A percentile compares a stretch with the other conserved stretches of the same genome.
Evolutionary conservation across 768 basidiomycete species (phyloP).

Genomic region (Kwoniella sp.): DNA sequence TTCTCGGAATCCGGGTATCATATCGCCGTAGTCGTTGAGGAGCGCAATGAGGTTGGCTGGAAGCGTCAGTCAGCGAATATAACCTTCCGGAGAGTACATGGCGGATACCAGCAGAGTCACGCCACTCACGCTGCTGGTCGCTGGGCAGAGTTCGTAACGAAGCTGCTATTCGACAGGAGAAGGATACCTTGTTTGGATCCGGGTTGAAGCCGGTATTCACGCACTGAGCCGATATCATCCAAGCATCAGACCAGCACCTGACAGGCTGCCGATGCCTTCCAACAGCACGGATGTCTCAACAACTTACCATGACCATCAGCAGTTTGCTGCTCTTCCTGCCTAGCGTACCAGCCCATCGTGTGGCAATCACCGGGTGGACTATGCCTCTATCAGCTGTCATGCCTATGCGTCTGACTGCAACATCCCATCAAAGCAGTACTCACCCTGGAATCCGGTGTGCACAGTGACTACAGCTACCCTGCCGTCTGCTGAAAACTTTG

Average conservation of each 20-base stretch:
- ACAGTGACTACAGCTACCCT: constrained; percentile 54
- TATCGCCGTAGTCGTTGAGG: constrained; percentile 51
- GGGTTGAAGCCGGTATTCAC: constrained; percentile 53
- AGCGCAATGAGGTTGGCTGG: constrained; percentile 52
- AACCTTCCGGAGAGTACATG: too few species aligned
- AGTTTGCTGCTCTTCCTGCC: constrained; percentile 47
- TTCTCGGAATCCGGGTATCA: constrained; percentile 48
- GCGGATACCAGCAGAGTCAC: neutral
- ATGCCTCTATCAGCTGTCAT: neutral
- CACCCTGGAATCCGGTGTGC: constrained; percentile 53
- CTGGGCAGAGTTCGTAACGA: constrained; percentile 46
- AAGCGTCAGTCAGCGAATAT: neutral
- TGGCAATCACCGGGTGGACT: constrained; percentile 55
- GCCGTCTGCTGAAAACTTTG: constrained; percentile 55
- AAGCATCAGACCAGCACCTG: neutral
- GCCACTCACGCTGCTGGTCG: constrained; percentile 40
- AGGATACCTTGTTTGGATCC: constrained; percentile 50
- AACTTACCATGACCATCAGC: constrained; percentile 43
- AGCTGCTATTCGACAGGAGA: constrained; percentile 53
- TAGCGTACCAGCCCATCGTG: constrained; percentile 54
- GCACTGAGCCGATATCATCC: constrained; percentile 37
- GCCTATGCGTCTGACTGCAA: too few species aligned
- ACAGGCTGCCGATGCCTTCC: too few species aligned
- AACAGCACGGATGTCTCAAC: neutral
- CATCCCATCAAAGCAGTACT: too few species aligned